Conservation (phyloP, 2,329 filamentous ascomycete genomes). For the Aspergillus phoenicis region DNA sequence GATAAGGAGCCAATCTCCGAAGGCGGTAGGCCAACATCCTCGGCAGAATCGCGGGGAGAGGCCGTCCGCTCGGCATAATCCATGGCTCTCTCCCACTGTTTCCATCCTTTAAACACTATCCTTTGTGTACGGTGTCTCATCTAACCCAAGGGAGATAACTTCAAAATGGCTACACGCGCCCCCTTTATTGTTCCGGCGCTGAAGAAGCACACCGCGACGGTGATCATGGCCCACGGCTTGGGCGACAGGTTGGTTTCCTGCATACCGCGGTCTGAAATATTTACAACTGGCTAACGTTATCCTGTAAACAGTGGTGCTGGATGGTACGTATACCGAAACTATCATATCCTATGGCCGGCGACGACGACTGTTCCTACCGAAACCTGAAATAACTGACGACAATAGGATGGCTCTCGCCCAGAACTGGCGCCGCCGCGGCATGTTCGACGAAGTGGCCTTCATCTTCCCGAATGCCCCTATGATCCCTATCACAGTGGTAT, state of each 20-base stretch:
- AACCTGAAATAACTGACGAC: neutral
- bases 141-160: neutral
- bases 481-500: constrained; percentile 81
- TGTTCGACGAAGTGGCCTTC: constrained; percentile 88
- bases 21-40: constrained; percentile 26
- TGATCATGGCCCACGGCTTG: constrained; percentile 91
- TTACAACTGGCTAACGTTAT: constrained; percentile 9
- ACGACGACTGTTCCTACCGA: neutral
- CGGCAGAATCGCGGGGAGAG: constrained; percentile 25
- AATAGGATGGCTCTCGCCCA: constrained; percentile 73
- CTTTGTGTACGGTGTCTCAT: neutral
- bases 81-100: neutral
- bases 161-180: constrained; percentile 49
- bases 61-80: no score
- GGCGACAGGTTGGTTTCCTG: constrained; percentile 70
- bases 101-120: neutral
- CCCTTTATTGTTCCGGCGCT: constrained; percentile 76
- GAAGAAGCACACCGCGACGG: constrained; percentile 84
- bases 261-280: neutral
- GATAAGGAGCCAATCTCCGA: neutral
- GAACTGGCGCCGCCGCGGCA: constrained; percentile 78
- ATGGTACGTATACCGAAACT: constrained; percentile 39
- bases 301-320: constrained; percentile 48
- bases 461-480: constrained; percentile 87
- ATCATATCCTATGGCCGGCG: neutral